Conservation (phyloP, 2,329 filamentous ascomycete genomes). For the Aquanectria penicillioides region DNA sequence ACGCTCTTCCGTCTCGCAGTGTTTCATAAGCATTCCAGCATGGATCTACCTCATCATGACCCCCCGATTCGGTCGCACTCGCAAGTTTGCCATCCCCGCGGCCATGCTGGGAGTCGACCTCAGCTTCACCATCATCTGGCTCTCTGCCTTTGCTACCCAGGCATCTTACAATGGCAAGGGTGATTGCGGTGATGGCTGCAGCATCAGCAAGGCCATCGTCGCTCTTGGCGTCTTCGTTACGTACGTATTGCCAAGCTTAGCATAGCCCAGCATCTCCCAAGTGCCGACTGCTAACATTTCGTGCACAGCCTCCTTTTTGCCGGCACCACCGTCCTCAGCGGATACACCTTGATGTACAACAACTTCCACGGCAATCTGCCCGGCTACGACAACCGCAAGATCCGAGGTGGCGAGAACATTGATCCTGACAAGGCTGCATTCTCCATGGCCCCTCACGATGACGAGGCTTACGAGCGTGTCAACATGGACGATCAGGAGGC, state of each 20-base stretch:
- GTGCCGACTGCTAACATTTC: slow-evolving; percentile 8
- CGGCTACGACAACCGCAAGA: slow-evolving; percentile 64
- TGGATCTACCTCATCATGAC: slow-evolving; percentile 74
- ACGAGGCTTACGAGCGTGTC: slow-evolving; percentile 72
- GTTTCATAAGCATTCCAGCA: slow-evolving; percentile 71
- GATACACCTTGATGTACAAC: slow-evolving; percentile 70
- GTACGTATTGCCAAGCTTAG: slow-evolving; percentile 55
- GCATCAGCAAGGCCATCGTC: slow-evolving; percentile 71
- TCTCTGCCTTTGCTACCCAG: slow-evolving; percentile 73
- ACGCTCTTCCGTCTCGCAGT: too few species aligned
- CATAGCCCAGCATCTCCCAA: not conserved
- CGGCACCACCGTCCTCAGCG: slow-evolving; percentile 63
- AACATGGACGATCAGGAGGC: slow-evolving; percentile 64
- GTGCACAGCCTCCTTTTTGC: slow-evolving; percentile 64
- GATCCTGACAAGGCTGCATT: slow-evolving; percentile 77
- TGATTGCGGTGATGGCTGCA: slow-evolving; percentile 65
- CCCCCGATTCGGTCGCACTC: slow-evolving; percentile 70
- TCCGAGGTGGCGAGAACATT: slow-evolving; percentile 60
- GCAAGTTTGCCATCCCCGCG: slow-evolving; percentile 69
- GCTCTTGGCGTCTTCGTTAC: slow-evolving; percentile 70
- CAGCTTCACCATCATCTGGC: slow-evolving; percentile 70
- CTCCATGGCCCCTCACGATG: slow-evolving; percentile 73
- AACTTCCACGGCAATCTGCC: slow-evolving; percentile 70
- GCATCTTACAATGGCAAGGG: slow-evolving; percentile 69
- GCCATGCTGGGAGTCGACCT: slow-evolving; percentile 68